Evolutionary conservation across 306 rosid species (phyloP).

Genomic region (Prunus campanulata): DNA sequence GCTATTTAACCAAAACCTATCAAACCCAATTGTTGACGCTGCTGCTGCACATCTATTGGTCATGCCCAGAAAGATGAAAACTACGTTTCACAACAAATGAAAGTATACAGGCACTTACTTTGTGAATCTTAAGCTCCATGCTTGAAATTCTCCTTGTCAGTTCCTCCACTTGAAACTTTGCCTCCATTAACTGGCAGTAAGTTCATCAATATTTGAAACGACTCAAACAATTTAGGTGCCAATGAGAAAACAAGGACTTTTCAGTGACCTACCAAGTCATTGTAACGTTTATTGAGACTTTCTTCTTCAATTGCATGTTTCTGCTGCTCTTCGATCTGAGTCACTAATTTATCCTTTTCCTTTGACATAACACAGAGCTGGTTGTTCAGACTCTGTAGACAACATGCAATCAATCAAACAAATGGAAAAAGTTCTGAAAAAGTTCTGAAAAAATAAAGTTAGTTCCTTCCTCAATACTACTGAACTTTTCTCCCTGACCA

Average conservation of each 20-base stretch:
- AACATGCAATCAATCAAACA: constrained; percentile 26
- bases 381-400: constrained; percentile 46
- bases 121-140: constrained; percentile 53
- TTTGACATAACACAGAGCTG: constrained; percentile 38
- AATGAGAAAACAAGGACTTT: constrained; percentile 18
- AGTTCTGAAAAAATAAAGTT: background rate
- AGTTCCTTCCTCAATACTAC: background rate
- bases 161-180: constrained; percentile 53
- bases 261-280: constrained; percentile 44
- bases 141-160: constrained; percentile 48
- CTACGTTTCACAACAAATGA: background rate
- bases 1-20: background rate
- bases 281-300: constrained; percentile 32
- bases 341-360: constrained; percentile 56
- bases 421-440: background rate
- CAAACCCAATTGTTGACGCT: constrained; percentile 1
- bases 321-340: constrained; percentile 51
- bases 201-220: background rate
- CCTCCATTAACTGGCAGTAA: constrained; percentile 44
- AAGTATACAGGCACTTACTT: constrained; percentile 40
- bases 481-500: background rate
- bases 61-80: background rate
- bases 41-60: background rate
- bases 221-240: constrained; percentile 3
- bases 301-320: constrained; percentile 45